Conservation (phyloP, 1,284 basidiomycete species). For the Trichosporon coremiiforme region DNA sequence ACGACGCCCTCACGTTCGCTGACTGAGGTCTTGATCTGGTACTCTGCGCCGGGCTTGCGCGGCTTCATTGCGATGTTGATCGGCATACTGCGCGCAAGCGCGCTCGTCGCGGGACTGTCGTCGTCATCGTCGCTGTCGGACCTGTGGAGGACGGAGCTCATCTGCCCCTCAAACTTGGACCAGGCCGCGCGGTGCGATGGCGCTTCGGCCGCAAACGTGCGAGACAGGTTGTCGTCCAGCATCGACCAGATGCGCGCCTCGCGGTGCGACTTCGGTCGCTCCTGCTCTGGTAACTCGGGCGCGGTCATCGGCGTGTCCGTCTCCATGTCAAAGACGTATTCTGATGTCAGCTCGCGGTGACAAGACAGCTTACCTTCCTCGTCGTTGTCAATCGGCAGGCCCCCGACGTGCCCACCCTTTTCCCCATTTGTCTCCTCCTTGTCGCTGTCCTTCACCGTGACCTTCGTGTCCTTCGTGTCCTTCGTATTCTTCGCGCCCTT, state of each 20-base stretch:
- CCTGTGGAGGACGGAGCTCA: constrained; percentile 29
- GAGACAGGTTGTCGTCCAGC: constrained; percentile 51
- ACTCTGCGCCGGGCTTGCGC: constrained; percentile 23
- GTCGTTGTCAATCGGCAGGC: constrained; percentile 25
- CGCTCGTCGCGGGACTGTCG: constrained; percentile 21
- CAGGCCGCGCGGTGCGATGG: constrained; percentile 55
- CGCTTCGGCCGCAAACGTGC: constrained; percentile 53
- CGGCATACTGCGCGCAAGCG: constrained; percentile 50
- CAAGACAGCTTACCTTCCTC: constrained; percentile 35
- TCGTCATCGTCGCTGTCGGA: constrained; percentile 36
- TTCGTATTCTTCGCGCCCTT: no score
- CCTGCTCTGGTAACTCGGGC: constrained; percentile 12
- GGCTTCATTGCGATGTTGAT: constrained; percentile 40
- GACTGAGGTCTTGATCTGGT: constrained; percentile 51
- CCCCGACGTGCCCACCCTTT: constrained; percentile 23
- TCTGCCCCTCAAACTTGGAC: constrained; percentile 39
- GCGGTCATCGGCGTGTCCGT: constrained; percentile 36
- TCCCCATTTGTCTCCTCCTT: neutral
- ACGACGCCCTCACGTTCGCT: constrained; percentile 47
- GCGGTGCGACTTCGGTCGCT: neutral
- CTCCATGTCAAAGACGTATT: constrained; percentile 56
- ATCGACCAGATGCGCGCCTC: constrained; percentile 37
- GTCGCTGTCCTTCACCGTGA: constrained; percentile 6
- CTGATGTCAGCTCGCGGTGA: constrained; percentile 31
- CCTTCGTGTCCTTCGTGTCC: constrained; percentile 23